Evolutionary conservation across 345 rosid species (phyloP).

Genomic region (Pugionium dolabratum): DNA sequence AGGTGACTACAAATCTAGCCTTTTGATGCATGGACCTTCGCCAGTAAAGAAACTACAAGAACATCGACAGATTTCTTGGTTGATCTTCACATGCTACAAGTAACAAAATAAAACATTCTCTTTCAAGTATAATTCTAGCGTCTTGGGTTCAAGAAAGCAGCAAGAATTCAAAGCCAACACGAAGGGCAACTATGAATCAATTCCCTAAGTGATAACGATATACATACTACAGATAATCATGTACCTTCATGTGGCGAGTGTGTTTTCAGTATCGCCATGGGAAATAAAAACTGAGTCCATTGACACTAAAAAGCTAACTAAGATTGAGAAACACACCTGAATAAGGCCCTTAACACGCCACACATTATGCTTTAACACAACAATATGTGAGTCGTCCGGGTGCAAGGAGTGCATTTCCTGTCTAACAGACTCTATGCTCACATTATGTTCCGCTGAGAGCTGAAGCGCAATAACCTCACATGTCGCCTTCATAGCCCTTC

Average conservation of each 20-base stretch:
- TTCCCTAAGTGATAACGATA: neutral
- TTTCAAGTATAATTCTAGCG: neutral
- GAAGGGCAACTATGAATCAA: neutral
- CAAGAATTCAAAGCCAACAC: constrained; percentile 10
- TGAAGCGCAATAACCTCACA: constrained; percentile 89
- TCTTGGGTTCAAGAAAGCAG: constrained; percentile 16
- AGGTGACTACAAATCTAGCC: constrained; percentile 5
- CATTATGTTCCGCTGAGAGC: constrained; percentile 93
- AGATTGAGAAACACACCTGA: constrained; percentile 56
- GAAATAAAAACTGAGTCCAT: neutral
- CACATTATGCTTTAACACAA: constrained; percentile 84
- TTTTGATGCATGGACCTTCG: neutral
- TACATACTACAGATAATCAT: constrained; percentile 5
- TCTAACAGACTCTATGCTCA: constrained; percentile 81
- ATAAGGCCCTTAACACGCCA: constrained; percentile 99
- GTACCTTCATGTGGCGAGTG: neutral
- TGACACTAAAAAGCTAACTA: neutral
- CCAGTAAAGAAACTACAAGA: neutral
- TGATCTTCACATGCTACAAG: constrained; percentile 13
- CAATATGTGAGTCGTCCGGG: constrained; percentile 85
- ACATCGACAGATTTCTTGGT: neutral
- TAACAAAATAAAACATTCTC: neutral
- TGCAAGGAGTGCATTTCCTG: constrained; percentile 86
- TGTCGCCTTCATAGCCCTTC: constrained; percentile 77
- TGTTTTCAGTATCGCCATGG: too few relatives aligned